Percentiles rank a stretch among this genome's conserved stretches.
Evolutionary conservation across 176 grass and related monocot species (phyloP).

Genomic region (Calamus simplicifolius): DNA sequence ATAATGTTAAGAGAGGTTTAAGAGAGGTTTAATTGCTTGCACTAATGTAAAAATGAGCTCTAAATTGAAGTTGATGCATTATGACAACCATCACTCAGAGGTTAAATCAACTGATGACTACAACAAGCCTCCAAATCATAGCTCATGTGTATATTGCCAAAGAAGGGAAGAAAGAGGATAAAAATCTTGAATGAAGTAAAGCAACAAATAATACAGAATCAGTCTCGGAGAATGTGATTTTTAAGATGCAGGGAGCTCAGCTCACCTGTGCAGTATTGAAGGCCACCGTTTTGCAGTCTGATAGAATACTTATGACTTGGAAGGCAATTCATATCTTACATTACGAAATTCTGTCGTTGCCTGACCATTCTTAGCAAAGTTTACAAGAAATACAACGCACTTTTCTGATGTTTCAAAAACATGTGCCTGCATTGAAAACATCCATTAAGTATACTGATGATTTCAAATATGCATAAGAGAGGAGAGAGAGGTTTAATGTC

Average conservation of each 20-base stretch:
- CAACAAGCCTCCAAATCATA: no score
- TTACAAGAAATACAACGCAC: slow-evolving; percentile 79
- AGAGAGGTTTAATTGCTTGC: no score
- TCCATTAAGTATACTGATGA: no score
- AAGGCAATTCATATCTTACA: slow-evolving; percentile 31
- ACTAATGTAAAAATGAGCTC: no score
- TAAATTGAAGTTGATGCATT: no score
- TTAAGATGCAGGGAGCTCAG: background rate
- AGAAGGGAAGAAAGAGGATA: no score
- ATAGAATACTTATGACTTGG: slow-evolving; percentile 71
- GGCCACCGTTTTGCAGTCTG: slow-evolving; percentile 43
- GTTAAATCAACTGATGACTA: no score
- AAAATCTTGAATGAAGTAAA: no score
- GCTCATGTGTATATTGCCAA: background rate
- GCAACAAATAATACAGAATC: no score
- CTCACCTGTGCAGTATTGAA: slow-evolving; percentile 75
- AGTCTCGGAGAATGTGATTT: background rate
- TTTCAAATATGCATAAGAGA: background rate
- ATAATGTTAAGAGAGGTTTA: background rate
- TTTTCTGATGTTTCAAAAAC: slow-evolving; percentile 55
- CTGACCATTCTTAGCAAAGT: slow-evolving; percentile 29
- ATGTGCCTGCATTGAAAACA: slow-evolving; percentile 44
- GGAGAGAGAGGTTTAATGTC: background rate
- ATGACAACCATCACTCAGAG: no score
- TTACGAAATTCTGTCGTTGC: slow-evolving; percentile 39